Evolutionary conservation across 2,329 filamentous ascomycete species (phyloP).

Genomic region (Exophiala viscosa): DNA sequence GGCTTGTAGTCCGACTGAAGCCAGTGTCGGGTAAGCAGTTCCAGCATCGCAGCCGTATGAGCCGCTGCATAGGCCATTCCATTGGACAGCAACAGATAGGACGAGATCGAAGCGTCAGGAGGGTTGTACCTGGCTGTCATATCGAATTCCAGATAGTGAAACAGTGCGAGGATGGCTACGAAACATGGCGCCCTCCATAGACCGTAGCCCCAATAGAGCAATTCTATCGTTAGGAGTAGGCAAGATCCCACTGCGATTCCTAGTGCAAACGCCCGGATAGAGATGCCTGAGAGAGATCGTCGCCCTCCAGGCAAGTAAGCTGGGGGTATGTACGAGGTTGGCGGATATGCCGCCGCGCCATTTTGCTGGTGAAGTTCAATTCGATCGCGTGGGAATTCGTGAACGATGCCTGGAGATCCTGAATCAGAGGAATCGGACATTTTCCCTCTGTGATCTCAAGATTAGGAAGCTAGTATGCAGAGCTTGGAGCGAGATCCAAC

Average conservation of each 20-base stretch:
- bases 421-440: constrained; percentile 22
- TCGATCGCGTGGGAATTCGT: constrained; percentile 20
- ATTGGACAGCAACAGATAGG: constrained; percentile 82
- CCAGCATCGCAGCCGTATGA: constrained; percentile 68
- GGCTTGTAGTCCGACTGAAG: constrained; percentile 18
- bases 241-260: constrained; percentile 41
- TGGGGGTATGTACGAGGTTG: constrained; percentile 20
- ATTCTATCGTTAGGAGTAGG: constrained; percentile 30
- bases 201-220: constrained; percentile 24
- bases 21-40: constrained; percentile 53
- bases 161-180: constrained; percentile 62
- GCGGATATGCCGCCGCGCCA: constrained; percentile 2
- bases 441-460: neutral
- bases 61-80: constrained; percentile 80
- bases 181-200: constrained; percentile 58
- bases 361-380: constrained; percentile 11
- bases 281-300: constrained; percentile 44
- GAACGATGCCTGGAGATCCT: constrained; percentile 19
- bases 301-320: constrained; percentile 31
- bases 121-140: constrained; percentile 84
- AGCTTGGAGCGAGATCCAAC: too few species aligned
- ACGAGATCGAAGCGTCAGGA: constrained; percentile 63
- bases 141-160: constrained; percentile 97
- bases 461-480: too few species aligned
- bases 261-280: constrained; percentile 43